A percentile compares a stretch with the other conserved stretches of the same genome.
phyloP scores from a whole-genome alignment of 2,329 filamentous ascomycete genomes.

The Talaromyces rugulosus region DNA sequence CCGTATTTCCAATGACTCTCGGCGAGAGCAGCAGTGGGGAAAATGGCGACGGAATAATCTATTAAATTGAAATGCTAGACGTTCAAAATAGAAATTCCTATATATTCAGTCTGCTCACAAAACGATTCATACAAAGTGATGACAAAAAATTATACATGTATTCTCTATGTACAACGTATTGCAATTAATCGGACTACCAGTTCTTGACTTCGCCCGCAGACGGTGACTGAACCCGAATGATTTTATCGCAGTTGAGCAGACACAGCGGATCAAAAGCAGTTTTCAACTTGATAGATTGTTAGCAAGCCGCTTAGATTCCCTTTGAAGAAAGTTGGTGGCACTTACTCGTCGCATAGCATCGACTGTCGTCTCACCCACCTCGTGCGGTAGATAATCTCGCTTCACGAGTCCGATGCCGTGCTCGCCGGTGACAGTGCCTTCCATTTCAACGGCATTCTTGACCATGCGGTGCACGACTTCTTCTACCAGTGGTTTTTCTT shows the following conservation, averaged over 20 bases:
- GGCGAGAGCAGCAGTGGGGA: background rate
- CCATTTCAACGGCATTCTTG: constrained; percentile 63
- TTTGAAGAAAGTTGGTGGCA: constrained; percentile 12
- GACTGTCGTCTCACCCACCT: constrained; percentile 58
- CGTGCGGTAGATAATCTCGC: constrained; percentile 60
- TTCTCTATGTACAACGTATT: background rate
- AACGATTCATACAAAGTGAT: background rate
- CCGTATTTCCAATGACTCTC: background rate
- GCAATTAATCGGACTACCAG: constrained; percentile 6
- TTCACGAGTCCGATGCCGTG: constrained; percentile 69
- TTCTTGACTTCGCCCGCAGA: constrained; percentile 10
- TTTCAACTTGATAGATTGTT: constrained; percentile 48
- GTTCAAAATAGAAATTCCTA: background rate
- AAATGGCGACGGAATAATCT: background rate
- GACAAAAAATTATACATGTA: background rate
- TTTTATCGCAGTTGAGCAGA: constrained; percentile 62
- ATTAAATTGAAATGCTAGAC: background rate
- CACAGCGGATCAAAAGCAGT: constrained; percentile 63
- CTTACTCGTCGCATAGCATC: constrained; percentile 62
- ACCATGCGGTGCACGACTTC: constrained; percentile 66
- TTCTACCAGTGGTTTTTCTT: constrained; percentile 53
- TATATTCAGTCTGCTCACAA: background rate
- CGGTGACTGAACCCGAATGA: constrained; percentile 50
- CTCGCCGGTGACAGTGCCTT: constrained; percentile 69
- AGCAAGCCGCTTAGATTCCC: background rate